A percentile compares a stretch with the other conserved stretches of the same genome.
Conservation (phyloP, 2,329 filamentous ascomycete species). For the Fragosphaeria purpurea region DNA sequence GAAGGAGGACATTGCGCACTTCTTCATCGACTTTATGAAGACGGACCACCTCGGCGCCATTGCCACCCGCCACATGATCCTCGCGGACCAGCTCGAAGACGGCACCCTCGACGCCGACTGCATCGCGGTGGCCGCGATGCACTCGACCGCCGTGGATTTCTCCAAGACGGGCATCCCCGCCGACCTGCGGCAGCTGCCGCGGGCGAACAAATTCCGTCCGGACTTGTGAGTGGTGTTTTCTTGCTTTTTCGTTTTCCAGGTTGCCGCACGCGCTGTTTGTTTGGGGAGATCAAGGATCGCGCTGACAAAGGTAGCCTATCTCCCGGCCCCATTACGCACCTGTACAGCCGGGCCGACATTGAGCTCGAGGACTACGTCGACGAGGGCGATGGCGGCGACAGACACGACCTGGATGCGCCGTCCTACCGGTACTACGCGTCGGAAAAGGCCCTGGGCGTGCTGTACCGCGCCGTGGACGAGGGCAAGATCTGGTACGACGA, state of each 20-base stretch:
- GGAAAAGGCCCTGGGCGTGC: constrained; percentile 54
- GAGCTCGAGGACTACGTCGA: constrained; percentile 24
- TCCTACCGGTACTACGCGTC: constrained; percentile 54
- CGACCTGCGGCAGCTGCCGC: constrained; percentile 33
- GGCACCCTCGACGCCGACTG: constrained; percentile 48
- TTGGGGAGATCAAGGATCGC: no score
- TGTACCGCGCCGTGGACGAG: constrained; percentile 69
- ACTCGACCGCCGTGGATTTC: constrained; percentile 65
- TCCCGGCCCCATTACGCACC: constrained; percentile 31
- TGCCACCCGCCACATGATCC: constrained; percentile 51
- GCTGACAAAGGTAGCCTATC: no score
- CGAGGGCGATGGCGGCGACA: constrained; percentile 35
- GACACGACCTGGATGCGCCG: constrained; percentile 34
- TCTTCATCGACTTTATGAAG: constrained; percentile 71
- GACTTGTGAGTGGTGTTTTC: constrained; percentile 39
- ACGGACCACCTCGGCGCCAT: constrained; percentile 57
- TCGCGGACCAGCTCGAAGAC: constrained; percentile 44
- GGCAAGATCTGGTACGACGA: constrained; percentile 49
- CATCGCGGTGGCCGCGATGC: constrained; percentile 46
- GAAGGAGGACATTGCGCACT: constrained; percentile 60
- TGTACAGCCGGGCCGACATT: constrained; percentile 36
- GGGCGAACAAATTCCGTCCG: constrained; percentile 30
- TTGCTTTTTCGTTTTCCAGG: not conserved
- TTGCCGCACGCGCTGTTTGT: constrained; percentile 25
- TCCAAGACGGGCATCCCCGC: constrained; percentile 62